Evolutionary conservation across 2,329 filamentous ascomycete genomes (phyloP).

Genomic region (Tolypocladium pustulatum): DNA sequence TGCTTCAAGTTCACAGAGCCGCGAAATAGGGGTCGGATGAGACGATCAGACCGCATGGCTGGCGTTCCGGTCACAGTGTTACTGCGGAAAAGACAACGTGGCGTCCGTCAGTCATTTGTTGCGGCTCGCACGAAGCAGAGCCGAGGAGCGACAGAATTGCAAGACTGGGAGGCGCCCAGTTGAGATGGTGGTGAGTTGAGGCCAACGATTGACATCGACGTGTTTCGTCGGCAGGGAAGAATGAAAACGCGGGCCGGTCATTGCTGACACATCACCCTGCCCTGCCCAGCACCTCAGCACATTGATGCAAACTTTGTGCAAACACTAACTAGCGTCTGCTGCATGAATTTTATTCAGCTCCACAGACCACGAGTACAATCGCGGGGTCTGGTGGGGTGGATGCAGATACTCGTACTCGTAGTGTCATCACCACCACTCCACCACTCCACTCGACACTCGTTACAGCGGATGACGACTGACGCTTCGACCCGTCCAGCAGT

Average conservation of each 20-base stretch:
- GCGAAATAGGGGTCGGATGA: background rate
- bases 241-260: background rate
- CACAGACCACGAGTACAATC: background rate
- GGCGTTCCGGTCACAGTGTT: background rate
- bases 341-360: no score
- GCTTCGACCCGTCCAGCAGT: background rate
- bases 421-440: background rate
- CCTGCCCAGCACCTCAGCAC: no score
- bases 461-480: background rate
- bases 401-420: background rate
- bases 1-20: constrained; percentile 6
- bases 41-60: constrained; percentile 2
- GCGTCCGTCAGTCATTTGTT: background rate
- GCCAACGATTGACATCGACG: background rate
- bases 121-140: background rate
- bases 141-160: background rate
- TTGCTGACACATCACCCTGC: background rate
- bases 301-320: background rate
- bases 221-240: background rate
- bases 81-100: background rate
- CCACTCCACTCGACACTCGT: background rate
- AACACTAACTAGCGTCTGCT: no score
- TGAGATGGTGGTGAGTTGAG: background rate
- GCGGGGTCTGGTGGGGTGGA: background rate
- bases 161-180: background rate